phyloP scores from a whole-genome alignment of 306 rosid genomes.

The Purshia tridentata region DNA sequence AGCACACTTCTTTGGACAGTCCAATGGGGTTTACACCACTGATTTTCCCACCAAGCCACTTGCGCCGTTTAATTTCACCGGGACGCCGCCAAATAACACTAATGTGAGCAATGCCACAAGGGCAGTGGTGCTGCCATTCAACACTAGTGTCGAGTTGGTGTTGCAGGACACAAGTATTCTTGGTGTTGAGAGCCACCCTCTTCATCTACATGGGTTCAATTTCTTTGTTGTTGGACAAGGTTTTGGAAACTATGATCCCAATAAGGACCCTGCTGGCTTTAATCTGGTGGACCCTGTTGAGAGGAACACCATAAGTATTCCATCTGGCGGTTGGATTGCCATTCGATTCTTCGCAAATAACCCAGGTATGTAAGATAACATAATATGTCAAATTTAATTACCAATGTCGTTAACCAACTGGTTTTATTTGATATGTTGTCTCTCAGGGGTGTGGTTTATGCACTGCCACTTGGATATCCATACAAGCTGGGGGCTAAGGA shows the following conservation, averaged over 20 bases:
- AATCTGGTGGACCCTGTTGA: slow-evolving; percentile 71
- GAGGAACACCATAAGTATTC: slow-evolving; percentile 67
- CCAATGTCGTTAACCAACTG: no score
- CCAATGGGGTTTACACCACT: slow-evolving; percentile 53
- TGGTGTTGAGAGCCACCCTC: slow-evolving; percentile 80
- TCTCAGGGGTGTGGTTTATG: slow-evolving; percentile 87
- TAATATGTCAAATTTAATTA: neutral
- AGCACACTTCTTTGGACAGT: slow-evolving; percentile 43
- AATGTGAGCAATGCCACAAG: slow-evolving; percentile 57
- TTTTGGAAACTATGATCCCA: slow-evolving; percentile 69
- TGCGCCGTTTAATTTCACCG: slow-evolving; percentile 65
- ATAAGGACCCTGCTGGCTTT: slow-evolving; percentile 57
- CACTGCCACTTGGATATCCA: slow-evolving; percentile 87
- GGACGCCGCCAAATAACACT: slow-evolving; percentile 72
- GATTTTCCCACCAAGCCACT: slow-evolving; percentile 60
- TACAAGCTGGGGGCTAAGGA: slow-evolving; percentile 88
- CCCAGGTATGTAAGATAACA: slow-evolving; percentile 49
- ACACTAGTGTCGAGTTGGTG: slow-evolving; percentile 71
- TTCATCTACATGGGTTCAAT: slow-evolving; percentile 81
- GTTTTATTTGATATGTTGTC: neutral
- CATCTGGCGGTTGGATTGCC: slow-evolving; percentile 79
- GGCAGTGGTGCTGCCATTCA: slow-evolving; percentile 56
- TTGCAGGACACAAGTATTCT: slow-evolving; percentile 70
- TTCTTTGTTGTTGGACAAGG: slow-evolving; percentile 76
- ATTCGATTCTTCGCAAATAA: slow-evolving; percentile 73